These are phyloP conservation scores for Plasmodium falciparum DNA, from an alignment of 169 alveolate species.

Conservation along the genomic window DNA sequence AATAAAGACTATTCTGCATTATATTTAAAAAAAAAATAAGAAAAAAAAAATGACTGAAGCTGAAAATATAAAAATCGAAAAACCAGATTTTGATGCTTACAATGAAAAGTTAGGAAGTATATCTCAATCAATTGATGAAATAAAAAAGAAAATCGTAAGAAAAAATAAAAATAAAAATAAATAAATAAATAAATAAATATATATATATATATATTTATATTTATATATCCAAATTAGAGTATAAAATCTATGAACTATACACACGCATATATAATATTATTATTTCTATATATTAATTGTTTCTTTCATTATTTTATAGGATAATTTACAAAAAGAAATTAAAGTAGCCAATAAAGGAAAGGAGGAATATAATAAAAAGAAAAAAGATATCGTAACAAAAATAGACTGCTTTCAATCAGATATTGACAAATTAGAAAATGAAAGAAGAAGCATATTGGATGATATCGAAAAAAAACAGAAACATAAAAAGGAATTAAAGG, in stretches of 20 bases:
- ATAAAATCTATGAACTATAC: not conserved
- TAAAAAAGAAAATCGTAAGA: constrained; percentile 72
- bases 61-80: constrained; percentile 57
- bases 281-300: constrained; percentile 20
- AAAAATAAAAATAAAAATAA: not conserved
- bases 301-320: constrained; percentile 76
- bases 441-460: constrained; percentile 79
- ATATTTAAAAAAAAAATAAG: too few relatives aligned
- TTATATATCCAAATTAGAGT: not conserved
- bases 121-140: constrained; percentile 66
- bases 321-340: constrained; percentile 78
- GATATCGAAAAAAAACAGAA: constrained; percentile 82
- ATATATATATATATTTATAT: not conserved
- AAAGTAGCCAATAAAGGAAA: constrained; percentile 80
- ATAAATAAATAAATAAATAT: not conserved
- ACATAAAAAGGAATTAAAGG: constrained; percentile 81
- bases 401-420: constrained; percentile 81
- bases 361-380: constrained; percentile 78
- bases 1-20: too few relatives aligned
- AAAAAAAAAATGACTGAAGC: constrained; percentile 70
- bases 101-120: constrained; percentile 55
- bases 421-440: constrained; percentile 80
- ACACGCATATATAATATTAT: not conserved
- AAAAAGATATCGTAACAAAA: constrained; percentile 78
- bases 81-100: constrained; percentile 74